phyloP scores from a whole-genome alignment of 129 eudicot genomes.

The Saposhnikovia divaricata region DNA sequence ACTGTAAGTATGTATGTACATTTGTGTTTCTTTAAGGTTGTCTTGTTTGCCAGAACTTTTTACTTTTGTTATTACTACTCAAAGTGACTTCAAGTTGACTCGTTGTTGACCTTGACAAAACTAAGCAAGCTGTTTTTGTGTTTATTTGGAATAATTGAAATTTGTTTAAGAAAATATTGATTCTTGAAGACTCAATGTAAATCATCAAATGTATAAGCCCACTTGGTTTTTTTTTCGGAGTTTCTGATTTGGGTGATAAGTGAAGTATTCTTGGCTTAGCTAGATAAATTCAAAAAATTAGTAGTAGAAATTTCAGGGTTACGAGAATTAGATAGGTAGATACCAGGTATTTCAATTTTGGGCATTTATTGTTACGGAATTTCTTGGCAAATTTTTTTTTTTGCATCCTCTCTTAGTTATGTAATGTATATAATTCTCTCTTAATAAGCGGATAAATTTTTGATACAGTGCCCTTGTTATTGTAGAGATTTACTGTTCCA shows the following conservation, averaged over 20 bases:
- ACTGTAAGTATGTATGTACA: constrained; percentile 20
- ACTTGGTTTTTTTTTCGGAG: no score
- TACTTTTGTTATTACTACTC: neutral
- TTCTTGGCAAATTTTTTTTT: neutral
- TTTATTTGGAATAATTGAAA: no score
- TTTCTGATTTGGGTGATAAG: no score
- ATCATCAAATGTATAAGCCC: no score
- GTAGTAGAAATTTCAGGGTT: neutral
- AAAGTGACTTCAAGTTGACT: neutral
- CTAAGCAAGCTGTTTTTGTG: no score
- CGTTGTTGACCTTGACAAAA: neutral
- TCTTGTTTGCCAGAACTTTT: no score
- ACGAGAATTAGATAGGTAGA: no score
- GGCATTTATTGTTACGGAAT: no score
- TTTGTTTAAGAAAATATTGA: no score
- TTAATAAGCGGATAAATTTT: neutral
- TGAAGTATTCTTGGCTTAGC: neutral
- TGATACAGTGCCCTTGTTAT: constrained; percentile 11
- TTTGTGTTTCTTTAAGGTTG: neutral
- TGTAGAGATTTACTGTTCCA: constrained; percentile 75
- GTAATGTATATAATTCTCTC: neutral
- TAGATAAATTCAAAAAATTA: neutral
- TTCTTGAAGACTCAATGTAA: no score
- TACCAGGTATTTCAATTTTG: neutral
- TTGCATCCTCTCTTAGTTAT: neutral